phyloP scores from a whole-genome alignment of 2,329 filamentous ascomycete species.

The Aspergillus caelatus region DNA sequence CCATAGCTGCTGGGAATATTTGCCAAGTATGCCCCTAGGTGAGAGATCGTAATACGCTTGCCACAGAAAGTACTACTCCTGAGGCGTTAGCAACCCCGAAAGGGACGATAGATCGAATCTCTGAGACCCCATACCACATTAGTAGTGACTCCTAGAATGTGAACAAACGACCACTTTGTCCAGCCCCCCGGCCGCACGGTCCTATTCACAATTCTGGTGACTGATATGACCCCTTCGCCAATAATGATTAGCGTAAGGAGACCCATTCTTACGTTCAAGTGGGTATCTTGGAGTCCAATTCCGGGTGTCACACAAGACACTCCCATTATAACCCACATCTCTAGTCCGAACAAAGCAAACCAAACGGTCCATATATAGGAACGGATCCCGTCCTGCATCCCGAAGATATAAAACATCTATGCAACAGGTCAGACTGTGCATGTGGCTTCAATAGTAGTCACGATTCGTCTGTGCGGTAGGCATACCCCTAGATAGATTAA shows the following conservation, averaged over 20 bases:
- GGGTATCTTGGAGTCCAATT: conserved; percentile 64
- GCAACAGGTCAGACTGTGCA: conserved; percentile 8
- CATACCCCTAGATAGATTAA: conserved; percentile 33
- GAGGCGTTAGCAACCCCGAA: conserved; percentile 10
- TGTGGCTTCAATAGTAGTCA: not conserved
- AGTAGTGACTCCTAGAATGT: conserved; percentile 40
- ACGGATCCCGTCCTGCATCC: conserved; percentile 21
- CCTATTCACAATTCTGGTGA: conserved; percentile 59
- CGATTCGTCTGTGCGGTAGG: not conserved
- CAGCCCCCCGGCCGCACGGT: conserved; percentile 45
- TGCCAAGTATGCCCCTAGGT: conserved; percentile 53
- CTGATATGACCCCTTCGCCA: conserved; percentile 66
- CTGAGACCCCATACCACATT: conserved; percentile 35
- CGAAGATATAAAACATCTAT: conserved; percentile 41
- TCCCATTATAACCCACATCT: conserved; percentile 55
- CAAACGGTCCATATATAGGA: conserved; percentile 51
- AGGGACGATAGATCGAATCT: not conserved
- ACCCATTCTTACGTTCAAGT: conserved; percentile 65
- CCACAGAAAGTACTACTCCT: conserved; percentile 59
- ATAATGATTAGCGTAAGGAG: conserved; percentile 68
- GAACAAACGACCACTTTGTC: conserved; percentile 44
- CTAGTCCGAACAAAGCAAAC: conserved; percentile 59
- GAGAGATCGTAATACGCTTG: conserved; percentile 64
- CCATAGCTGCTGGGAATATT: conserved; percentile 60
- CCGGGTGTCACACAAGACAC: conserved; percentile 59